Evolutionary conservation across 192 early-diverging fungal genomes (phyloP).

Genomic region (Gonapodya prolifera): DNA sequence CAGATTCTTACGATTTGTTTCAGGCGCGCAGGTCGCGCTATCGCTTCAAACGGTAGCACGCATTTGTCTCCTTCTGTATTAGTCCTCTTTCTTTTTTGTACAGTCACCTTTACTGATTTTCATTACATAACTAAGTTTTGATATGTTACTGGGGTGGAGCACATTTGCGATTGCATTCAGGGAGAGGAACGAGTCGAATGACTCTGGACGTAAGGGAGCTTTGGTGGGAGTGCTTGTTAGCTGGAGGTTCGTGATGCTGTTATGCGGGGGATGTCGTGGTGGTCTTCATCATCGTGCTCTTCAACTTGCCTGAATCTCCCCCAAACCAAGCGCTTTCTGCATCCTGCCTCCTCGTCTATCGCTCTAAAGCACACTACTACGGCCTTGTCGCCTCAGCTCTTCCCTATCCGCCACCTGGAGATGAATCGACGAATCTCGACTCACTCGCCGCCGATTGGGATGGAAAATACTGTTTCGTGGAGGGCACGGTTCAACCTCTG

Average conservation of each 20-base stretch:
- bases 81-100: no score
- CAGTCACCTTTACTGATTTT: no score
- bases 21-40: neutral
- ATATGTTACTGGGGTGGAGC: no score
- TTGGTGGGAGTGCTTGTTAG: neutral
- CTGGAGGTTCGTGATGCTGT: neutral
- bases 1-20: neutral
- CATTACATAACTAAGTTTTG: no score
- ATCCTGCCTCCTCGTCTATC: neutral
- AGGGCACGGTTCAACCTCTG: neutral
- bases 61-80: no score
- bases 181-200: neutral
- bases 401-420: neutral
- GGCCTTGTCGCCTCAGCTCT: neutral
- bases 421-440: neutral
- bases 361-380: neutral
- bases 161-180: no score
- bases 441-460: neutral
- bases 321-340: neutral
- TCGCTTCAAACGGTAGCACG: neutral
- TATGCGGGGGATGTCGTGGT: no score
- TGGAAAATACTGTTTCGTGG: neutral
- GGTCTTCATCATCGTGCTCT: neutral
- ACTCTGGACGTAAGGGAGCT: neutral
- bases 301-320: neutral